A percentile compares a stretch with the other conserved stretches of the same genome.
These are phyloP conservation scores for Xylaria grammica DNA, from an alignment of 495 filamentous ascomycete genomes.

Conservation along the genomic window DNA sequence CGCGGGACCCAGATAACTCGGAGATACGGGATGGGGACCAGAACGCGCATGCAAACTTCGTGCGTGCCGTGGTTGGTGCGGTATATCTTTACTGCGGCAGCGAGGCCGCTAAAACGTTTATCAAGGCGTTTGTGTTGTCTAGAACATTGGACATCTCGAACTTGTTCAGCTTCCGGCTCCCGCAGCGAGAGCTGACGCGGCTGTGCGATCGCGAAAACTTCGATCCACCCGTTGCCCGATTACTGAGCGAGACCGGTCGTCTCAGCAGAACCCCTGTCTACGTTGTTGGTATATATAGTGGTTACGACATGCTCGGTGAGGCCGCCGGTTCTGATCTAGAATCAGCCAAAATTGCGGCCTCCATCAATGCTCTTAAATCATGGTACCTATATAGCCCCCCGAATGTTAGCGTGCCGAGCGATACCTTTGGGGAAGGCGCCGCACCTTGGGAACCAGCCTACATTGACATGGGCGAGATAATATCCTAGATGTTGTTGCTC, in stretches of 20 bases:
- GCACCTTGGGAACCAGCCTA: conserved; percentile 78
- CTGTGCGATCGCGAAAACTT: conserved; percentile 90
- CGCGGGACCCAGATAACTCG: conserved; percentile 24
- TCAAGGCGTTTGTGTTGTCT: conserved; percentile 79
- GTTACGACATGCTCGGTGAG: conserved; percentile 87
- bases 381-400: conserved; percentile 95
- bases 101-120: conserved; percentile 75
- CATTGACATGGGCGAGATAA: conserved; percentile 89
- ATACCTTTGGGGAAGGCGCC: conserved; percentile 67
- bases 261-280: conserved; percentile 83
- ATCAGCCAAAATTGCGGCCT: conserved; percentile 76
- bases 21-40: conserved; percentile 31
- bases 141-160: conserved; percentile 75
- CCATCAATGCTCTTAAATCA: conserved; percentile 81
- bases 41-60: conserved; percentile 64
- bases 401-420: conserved; percentile 74
- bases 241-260: conserved; percentile 88
- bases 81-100: conserved; percentile 81
- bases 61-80: conserved; percentile 79
- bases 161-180: conserved; percentile 82
- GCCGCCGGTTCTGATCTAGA: conserved; percentile 75
- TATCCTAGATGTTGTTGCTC: conserved; percentile 60
- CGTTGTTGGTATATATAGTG: conserved; percentile 92
- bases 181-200: conserved; percentile 76
- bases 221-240: conserved; percentile 81